Evolutionary conservation across 768 basidiomycete species (phyloP).

Genomic region (Tylopilus balloui): DNA sequence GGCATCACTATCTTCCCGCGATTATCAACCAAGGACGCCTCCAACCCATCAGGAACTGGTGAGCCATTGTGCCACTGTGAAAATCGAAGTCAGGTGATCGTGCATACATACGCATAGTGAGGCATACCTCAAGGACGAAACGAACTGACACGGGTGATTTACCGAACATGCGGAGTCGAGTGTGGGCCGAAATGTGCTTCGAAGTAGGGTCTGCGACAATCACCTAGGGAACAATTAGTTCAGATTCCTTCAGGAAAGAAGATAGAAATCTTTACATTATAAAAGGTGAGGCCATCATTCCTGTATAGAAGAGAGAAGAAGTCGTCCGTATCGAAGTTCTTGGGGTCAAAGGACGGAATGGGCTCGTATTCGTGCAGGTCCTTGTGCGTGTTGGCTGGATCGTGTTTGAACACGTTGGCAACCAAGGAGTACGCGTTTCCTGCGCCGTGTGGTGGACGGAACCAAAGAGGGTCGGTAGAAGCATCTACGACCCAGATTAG

Average conservation of each 20-base stretch:
- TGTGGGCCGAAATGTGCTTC: conserved; percentile 3
- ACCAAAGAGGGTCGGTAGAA: not conserved
- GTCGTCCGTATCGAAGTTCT: not conserved
- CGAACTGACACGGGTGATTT: not conserved
- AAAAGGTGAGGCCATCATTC: not conserved
- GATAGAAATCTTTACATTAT: not conserved
- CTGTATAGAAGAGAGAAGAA: not conserved
- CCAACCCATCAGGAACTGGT: not conserved
- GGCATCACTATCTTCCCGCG: not conserved
- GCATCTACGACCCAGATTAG: conserved; percentile 1
- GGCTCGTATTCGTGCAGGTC: not conserved
- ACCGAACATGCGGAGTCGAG: conserved; percentile 9
- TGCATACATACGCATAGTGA: not conserved
- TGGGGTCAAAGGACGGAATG: not conserved
- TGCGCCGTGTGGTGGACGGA: conserved; percentile 6
- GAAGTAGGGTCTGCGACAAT: conserved; percentile 9
- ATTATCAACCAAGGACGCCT: conserved; percentile 8
- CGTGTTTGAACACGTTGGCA: conserved; percentile 3
- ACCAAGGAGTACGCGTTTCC: conserved; percentile 8
- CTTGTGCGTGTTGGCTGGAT: not conserved
- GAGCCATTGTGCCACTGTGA: conserved; percentile 3
- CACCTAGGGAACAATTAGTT: not conserved
- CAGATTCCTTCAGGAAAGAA: not conserved
- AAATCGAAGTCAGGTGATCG: not conserved
- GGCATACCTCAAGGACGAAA: conserved; percentile 2